A percentile compares a stretch with the other conserved stretches of the same genome.
Conservation (phyloP, 2,329 filamentous ascomycete species). For the Simplicillium aogashimaense region DNA sequence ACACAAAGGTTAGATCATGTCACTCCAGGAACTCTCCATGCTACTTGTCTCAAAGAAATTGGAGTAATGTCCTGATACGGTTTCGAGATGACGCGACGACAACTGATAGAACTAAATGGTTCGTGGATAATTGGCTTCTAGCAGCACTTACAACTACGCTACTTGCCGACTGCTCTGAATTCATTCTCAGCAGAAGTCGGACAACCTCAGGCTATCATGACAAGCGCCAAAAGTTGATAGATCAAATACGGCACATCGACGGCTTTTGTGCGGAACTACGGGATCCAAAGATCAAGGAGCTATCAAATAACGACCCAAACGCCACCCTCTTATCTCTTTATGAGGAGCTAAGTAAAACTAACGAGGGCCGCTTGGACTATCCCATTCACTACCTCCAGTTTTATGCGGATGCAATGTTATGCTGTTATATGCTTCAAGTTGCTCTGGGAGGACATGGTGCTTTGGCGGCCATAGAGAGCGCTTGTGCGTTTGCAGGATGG, state of each 20-base stretch:
- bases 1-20: neutral
- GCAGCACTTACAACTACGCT: neutral
- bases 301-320: neutral
- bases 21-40: neutral
- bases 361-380: neutral
- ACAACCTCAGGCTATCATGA: neutral
- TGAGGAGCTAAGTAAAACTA: neutral
- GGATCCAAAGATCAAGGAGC: neutral
- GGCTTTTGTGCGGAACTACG: neutral
- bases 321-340: neutral
- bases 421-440: neutral
- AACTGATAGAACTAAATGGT: neutral
- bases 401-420: neutral
- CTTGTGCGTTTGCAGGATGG: neutral
- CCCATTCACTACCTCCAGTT: neutral
- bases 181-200: neutral
- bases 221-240: neutral
- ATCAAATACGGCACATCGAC: neutral
- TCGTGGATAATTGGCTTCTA: neutral
- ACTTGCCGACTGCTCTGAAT: conserved; percentile 1
- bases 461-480: neutral
- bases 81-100: neutral
- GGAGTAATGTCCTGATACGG: neutral
- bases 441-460: neutral
- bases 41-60: neutral